A percentile compares a stretch with the other conserved stretches of the same genome.
Evolutionary conservation across 176 grass and related monocot genomes (phyloP).

Genomic region (Zizania latifolia): DNA sequence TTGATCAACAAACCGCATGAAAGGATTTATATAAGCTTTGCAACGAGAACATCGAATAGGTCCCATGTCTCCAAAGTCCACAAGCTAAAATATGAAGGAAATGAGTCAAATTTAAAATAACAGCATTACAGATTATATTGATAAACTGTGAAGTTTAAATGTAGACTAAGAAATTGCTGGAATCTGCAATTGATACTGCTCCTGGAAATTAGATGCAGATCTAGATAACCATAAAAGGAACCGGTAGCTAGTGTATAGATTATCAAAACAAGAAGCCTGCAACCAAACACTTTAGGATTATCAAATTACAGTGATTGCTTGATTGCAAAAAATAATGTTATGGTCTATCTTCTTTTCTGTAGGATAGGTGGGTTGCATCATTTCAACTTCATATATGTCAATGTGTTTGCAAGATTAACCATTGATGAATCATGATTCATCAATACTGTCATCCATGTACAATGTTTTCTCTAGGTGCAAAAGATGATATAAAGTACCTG

Average conservation of each 20-base stretch:
- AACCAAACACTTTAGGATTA: slow-evolving; percentile 1
- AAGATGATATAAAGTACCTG: slow-evolving; percentile 40
- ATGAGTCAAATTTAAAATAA: slow-evolving; percentile 22
- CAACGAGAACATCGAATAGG: slow-evolving; percentile 82
- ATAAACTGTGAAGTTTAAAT: neutral
- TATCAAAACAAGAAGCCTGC: neutral
- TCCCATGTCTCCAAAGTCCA: slow-evolving; percentile 87
- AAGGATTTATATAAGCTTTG: slow-evolving; percentile 89
- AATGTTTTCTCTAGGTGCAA: neutral
- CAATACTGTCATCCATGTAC: neutral
- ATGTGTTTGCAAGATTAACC: neutral
- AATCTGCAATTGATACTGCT: neutral
- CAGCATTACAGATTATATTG: neutral
- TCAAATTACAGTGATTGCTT: neutral
- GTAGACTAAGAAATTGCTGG: neutral
- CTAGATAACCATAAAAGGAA: neutral
- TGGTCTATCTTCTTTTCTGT: neutral
- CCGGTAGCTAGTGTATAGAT: neutral
- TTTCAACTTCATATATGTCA: neutral
- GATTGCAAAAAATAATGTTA: neutral
- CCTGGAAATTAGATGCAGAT: neutral
- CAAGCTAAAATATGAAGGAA: slow-evolving; percentile 52
- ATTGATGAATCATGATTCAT: neutral
- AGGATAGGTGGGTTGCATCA: neutral
- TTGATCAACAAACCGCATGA: slow-evolving; percentile 91